Evolutionary conservation across 2,329 filamentous ascomycete genomes (phyloP), one percentile per base, ranked within the genome.

Genomic region (Erysiphe neolycopersici): DNA sequence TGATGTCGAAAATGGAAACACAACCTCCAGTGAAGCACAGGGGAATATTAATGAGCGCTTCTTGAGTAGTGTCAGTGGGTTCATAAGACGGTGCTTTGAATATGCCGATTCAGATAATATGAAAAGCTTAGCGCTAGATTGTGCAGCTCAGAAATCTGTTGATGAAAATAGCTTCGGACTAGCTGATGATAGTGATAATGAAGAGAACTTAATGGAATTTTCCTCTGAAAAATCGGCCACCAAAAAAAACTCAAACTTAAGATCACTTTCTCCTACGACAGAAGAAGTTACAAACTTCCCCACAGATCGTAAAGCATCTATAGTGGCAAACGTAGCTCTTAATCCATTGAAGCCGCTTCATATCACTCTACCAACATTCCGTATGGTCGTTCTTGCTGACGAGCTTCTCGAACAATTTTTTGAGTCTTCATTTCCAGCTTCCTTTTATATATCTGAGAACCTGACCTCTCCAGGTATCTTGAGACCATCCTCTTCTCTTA

Each of bases 391-490:
- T 10, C 72, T 98, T 8, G 89, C 89, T 38, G 89, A 98, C 55
- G 89, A 98, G 59, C 69, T 91, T 0, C 71, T 98, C 5, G 87
- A 98, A 55, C 81, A 91, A 52, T 98, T 98, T 62, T 98, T 98
- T 58, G 89, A 98, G 61, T 81, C 82, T 0, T 91, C 84, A 36
- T 94, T 95, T 62, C 83, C 87, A 0, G 75, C 80, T 43, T 93
- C 84, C 1, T 91, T 98, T 69, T 83, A 81, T 54, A 75, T 94
- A 40, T 76, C 81, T 19, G 79, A 91, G 63, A 33, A 65, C 60
- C 6, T 62, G 60, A 8, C 58, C 54, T 30, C 51, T 31, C 44
- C 49, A 13, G 57, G 64, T 12, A 19, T 61, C 62, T 38, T 62
- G 38, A 54, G 64, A 4, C 68, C 71, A 5, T 69, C 69, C 1